Evolutionary conservation across 768 basidiomycete species (phyloP).

Genomic region (Pisolithus marmoratus): DNA sequence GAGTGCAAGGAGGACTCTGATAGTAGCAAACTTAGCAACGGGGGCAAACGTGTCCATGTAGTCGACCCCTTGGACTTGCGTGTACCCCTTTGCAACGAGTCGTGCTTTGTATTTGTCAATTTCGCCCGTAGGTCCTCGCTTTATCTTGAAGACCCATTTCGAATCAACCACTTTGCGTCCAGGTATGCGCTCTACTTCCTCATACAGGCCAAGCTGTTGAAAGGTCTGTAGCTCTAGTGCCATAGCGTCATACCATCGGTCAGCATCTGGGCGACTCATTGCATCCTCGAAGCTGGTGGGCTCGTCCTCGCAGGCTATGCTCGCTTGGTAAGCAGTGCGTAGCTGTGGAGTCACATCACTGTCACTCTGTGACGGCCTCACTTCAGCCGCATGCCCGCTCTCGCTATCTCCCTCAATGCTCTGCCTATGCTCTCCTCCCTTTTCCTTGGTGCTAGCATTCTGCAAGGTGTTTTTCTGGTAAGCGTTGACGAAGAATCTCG

Average conservation of each 20-base stretch:
- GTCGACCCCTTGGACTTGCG: constrained; percentile 29
- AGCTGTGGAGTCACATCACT: neutral
- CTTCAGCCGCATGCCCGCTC: neutral
- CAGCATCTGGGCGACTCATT: neutral
- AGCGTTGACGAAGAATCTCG: neutral
- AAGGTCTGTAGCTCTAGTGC: neutral
- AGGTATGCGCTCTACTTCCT: neutral
- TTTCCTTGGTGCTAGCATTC: neutral
- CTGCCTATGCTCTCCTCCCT: neutral
- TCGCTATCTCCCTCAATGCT: neutral
- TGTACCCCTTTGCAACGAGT: constrained; percentile 34
- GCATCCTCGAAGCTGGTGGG: neutral
- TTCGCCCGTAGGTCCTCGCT: constrained; percentile 14
- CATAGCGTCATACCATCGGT: constrained; percentile 2
- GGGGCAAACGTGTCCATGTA: constrained; percentile 30
- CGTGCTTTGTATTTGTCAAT: constrained; percentile 33
- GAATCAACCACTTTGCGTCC: neutral
- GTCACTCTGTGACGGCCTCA: too few species aligned
- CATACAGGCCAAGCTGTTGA: neutral
- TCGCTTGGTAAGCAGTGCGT: neutral
- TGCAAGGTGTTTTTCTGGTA: neutral
- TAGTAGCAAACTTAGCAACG: constrained; percentile 14
- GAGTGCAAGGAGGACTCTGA: constrained; percentile 15
- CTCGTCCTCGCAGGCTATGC: neutral
- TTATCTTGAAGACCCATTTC: constrained; percentile 6